Conservation (phyloP, 1,139 yeast species). For the Magnusiomyces tetraspermus region DNA sequence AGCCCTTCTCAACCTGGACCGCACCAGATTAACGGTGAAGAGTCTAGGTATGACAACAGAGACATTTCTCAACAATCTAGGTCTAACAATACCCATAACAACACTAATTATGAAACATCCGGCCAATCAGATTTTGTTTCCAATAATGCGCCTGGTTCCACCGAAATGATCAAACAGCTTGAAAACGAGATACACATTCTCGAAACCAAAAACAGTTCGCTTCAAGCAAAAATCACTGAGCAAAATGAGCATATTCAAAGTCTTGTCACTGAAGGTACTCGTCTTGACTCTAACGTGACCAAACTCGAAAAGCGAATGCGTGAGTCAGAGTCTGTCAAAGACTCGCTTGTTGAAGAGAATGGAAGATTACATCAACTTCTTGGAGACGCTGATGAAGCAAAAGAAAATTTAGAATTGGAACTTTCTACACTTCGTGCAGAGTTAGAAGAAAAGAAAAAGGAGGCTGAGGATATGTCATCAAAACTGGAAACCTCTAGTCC, state of each 20-base stretch:
- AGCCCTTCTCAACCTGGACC: too few species aligned
- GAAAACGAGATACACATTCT: not conserved
- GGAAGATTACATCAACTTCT: slow-evolving; percentile 27
- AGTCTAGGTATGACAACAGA: too few species aligned
- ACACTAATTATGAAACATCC: too few species aligned
- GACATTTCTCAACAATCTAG: too few species aligned
- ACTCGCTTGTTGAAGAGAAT: slow-evolving; percentile 30
- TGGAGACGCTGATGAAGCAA: slow-evolving; percentile 22
- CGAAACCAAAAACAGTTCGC: not conserved
- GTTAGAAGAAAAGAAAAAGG: not conserved
- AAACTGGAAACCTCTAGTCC: too few species aligned
- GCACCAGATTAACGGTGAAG: too few species aligned
- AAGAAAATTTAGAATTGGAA: slow-evolving; percentile 12
- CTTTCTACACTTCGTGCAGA: not conserved
- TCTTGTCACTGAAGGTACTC: slow-evolving; percentile 26
- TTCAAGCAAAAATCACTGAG: slow-evolving; percentile 12
- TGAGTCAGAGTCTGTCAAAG: slow-evolving; percentile 25
- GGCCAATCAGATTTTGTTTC: too few species aligned
- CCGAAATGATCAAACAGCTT: too few species aligned
- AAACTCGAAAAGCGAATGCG: slow-evolving; percentile 26
- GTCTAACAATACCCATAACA: too few species aligned
- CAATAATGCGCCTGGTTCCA: too few species aligned
- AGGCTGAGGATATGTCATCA: not conserved
- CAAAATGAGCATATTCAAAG: slow-evolving; percentile 27
- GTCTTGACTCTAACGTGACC: slow-evolving; percentile 25